Conservation (phyloP, 148 eudicot genomes). For the Amaranthus cruentus region DNA sequence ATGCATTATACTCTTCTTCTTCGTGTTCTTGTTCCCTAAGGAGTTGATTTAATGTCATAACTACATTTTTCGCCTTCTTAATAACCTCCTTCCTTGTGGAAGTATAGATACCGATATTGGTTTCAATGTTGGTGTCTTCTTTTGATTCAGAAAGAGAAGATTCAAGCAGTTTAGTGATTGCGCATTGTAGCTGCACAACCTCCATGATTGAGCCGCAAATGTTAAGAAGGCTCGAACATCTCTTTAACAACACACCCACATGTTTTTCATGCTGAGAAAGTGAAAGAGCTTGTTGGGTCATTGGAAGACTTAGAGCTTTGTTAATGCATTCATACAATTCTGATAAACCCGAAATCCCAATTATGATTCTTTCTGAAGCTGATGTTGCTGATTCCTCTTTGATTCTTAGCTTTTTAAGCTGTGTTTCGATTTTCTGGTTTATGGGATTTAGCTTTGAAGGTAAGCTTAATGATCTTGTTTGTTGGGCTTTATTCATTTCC, state of each 20-base stretch:
- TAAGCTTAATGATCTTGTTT: constrained; percentile 35
- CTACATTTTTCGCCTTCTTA: constrained; percentile 23
- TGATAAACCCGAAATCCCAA: constrained; percentile 29
- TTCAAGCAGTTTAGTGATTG: constrained; percentile 19
- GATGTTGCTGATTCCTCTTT: constrained; percentile 31
- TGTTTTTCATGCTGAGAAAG: constrained; percentile 23
- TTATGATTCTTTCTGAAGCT: constrained; percentile 29
- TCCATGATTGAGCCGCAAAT: constrained; percentile 24
- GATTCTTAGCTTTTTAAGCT: constrained; percentile 33
- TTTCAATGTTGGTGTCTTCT: constrained; percentile 5
- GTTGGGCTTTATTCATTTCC: constrained; percentile 9
- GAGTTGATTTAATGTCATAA: constrained; percentile 20
- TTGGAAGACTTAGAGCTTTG: constrained; percentile 33
- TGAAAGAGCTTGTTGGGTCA: constrained; percentile 37
- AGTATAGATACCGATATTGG: constrained; percentile 16
- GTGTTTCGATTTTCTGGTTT: constrained; percentile 23
- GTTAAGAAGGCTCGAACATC: constrained; percentile 26
- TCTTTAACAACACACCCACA: constrained; percentile 27
- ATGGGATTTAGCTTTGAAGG: constrained; percentile 37
- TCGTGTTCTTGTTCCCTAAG: constrained; percentile 17
- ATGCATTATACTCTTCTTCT: constrained; percentile 11
- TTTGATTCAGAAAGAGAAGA: constrained; percentile 20
- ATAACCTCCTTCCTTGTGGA: constrained; percentile 34
- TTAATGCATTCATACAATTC: constrained; percentile 35
- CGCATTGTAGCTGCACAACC: constrained; percentile 14